Percentiles rank a stretch among this genome's conserved stretches.
Evolutionary conservation across 2,329 filamentous ascomycete species (phyloP).

Genomic region (Aspergillus viridinutans): DNA sequence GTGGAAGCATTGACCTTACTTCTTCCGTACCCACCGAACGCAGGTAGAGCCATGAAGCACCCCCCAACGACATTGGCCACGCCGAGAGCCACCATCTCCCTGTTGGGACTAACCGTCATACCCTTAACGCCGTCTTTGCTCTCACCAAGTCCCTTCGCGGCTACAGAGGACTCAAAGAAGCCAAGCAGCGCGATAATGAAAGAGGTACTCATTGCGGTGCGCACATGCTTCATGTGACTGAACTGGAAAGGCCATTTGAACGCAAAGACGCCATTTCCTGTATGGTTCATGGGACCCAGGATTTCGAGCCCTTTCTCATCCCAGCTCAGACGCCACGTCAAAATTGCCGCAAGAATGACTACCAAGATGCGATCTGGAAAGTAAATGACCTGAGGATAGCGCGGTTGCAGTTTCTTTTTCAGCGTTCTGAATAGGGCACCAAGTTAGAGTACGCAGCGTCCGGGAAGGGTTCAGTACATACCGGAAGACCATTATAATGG

Average conservation of each 20-base stretch:
- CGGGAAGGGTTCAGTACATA: slow-evolving; percentile 38
- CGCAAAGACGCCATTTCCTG: slow-evolving; percentile 65
- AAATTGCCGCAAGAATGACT: slow-evolving; percentile 75
- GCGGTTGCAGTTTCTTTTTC: slow-evolving; percentile 74
- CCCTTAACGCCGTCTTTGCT: slow-evolving; percentile 65
- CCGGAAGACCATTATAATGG: slow-evolving; percentile 86
- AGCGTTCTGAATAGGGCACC: slow-evolving; percentile 56
- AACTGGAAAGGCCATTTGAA: slow-evolving; percentile 83
- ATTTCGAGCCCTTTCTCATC: slow-evolving; percentile 75
- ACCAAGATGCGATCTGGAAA: slow-evolving; percentile 88
- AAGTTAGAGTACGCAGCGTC: neutral
- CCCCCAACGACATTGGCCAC: slow-evolving; percentile 87
- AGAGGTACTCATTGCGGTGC: slow-evolving; percentile 81
- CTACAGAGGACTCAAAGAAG: slow-evolving; percentile 98
- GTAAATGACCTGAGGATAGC: slow-evolving; percentile 77
- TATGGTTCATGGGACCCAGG: slow-evolving; percentile 73
- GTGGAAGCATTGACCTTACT: slow-evolving; percentile 94
- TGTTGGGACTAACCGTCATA: slow-evolving; percentile 81
- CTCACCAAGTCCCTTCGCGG: slow-evolving; percentile 79
- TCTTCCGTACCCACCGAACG: slow-evolving; percentile 92
- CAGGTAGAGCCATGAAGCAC: slow-evolving; percentile 86
- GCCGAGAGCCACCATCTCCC: slow-evolving; percentile 88
- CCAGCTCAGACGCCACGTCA: slow-evolving; percentile 75
- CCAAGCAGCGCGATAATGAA: slow-evolving; percentile 92
- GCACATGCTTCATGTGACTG: slow-evolving; percentile 73